Conservation (phyloP, 225 moss, liverwort and hornwort genomes). For the Physcomitrium patens region DNA sequence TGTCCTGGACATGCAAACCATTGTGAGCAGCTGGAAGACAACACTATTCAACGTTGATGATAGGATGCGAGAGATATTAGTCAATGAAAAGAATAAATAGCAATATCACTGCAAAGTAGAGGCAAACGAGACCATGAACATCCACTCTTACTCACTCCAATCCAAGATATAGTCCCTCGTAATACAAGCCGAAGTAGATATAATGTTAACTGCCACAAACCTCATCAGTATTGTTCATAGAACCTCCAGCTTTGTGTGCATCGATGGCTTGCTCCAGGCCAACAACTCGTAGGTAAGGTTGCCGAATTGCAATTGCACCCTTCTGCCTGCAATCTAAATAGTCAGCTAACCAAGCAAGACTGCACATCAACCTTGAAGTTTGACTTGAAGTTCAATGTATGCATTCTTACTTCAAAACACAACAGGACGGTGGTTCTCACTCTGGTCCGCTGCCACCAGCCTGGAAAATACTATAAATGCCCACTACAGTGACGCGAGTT, state of each 20-base stretch:
- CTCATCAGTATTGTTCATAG: slow-evolving; percentile 72
- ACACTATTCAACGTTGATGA: background rate
- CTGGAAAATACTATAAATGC: slow-evolving; percentile 98
- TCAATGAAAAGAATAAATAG: background rate
- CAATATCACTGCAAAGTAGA: background rate
- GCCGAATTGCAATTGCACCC: slow-evolving; percentile 91
- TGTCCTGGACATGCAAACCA: slow-evolving; percentile 51
- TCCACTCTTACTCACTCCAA: slow-evolving; percentile 9
- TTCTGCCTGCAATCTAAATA: slow-evolving; percentile 60
- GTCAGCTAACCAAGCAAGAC: slow-evolving; percentile 27
- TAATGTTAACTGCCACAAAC: slow-evolving; percentile 36
- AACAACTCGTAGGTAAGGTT: slow-evolving; percentile 87
- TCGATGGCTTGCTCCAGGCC: slow-evolving; percentile 88
- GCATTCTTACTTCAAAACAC: background rate
- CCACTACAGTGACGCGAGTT: slow-evolving; percentile 86
- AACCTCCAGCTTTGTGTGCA: slow-evolving; percentile 65
- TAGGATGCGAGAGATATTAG: background rate
- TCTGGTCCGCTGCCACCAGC: slow-evolving; percentile 73
- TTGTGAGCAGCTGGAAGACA: background rate
- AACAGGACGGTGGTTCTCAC: slow-evolving; percentile 49
- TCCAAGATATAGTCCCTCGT: slow-evolving; percentile 1
- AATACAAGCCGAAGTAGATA: background rate
- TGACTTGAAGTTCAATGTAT: background rate
- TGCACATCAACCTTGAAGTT: background rate
- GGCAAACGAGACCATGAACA: background rate